Percentiles rank a stretch among this genome's conserved stretches.
Evolutionary conservation across 768 basidiomycete genomes (phyloP).

Genomic region (Bullera alba): DNA sequence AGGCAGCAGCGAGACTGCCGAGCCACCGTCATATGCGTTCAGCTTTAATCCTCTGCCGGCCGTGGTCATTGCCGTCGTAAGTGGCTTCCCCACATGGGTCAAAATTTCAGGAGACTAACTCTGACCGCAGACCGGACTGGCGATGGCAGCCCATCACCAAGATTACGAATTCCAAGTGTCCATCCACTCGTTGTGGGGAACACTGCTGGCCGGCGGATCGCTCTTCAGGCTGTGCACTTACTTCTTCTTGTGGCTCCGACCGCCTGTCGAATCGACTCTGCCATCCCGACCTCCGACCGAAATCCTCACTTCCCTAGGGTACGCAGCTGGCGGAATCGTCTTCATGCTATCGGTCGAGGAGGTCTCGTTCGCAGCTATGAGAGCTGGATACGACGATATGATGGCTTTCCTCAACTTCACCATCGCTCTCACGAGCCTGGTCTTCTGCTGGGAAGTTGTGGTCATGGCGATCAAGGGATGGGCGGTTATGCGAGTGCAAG

Average conservation of each 20-base stretch:
- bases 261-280: slow-evolving; percentile 65
- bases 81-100: slow-evolving; percentile 4
- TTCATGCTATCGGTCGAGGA: slow-evolving; percentile 91
- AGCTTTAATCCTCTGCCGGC: slow-evolving; percentile 92
- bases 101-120: background rate
- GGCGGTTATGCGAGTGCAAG: slow-evolving; percentile 40
- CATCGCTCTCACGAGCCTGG: slow-evolving; percentile 76
- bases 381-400: slow-evolving; percentile 70
- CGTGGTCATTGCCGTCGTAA: slow-evolving; percentile 71
- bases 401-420: slow-evolving; percentile 51
- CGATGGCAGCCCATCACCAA: slow-evolving; percentile 88
- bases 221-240: slow-evolving; percentile 80
- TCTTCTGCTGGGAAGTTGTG: slow-evolving; percentile 73
- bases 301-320: slow-evolving; percentile 75
- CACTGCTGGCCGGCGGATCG: slow-evolving; percentile 69
- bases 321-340: slow-evolving; percentile 77
- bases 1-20: slow-evolving; percentile 45
- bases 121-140: slow-evolving; percentile 61
- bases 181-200: slow-evolving; percentile 87
- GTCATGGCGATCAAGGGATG: slow-evolving; percentile 77
- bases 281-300: slow-evolving; percentile 93
- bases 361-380: slow-evolving; percentile 82
- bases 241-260: slow-evolving; percentile 85
- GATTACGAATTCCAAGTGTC: slow-evolving; percentile 89
- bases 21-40: slow-evolving; percentile 65